Conservation (phyloP, 208 protist genomes). For the Trichomonas tenax region DNA sequence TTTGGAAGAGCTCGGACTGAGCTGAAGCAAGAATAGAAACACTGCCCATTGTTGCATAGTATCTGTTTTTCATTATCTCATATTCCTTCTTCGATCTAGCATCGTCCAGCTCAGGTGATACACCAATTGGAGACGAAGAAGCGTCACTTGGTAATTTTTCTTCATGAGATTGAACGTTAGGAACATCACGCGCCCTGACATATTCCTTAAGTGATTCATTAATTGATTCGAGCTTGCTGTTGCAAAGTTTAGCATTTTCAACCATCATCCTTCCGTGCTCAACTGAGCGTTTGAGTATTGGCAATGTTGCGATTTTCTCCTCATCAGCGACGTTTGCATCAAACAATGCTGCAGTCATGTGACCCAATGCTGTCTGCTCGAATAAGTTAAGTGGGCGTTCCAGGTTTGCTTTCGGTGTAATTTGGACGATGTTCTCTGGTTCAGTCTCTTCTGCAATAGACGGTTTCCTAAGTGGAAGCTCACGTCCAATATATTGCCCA, state of each 20-base stretch:
- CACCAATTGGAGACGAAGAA: background rate
- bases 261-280: background rate
- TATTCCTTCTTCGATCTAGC: background rate
- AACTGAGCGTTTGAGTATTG: background rate
- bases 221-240: background rate
- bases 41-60: background rate
- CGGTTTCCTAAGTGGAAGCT: background rate
- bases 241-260: background rate
- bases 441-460: background rate
- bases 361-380: background rate
- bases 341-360: background rate
- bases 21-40: background rate
- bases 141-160: background rate
- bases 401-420: background rate
- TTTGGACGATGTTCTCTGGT: background rate
- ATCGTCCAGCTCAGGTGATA: background rate
- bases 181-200: background rate
- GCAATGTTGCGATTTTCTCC: background rate
- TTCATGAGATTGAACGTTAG: background rate
- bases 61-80: background rate
- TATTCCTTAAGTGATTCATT: background rate
- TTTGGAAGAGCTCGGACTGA: background rate
- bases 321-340: background rate
- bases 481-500: background rate
- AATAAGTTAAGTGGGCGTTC: background rate